Base-by-base conservation (phyloP, 805 yeast genomes). In the Yarrowia porcina region DNA sequence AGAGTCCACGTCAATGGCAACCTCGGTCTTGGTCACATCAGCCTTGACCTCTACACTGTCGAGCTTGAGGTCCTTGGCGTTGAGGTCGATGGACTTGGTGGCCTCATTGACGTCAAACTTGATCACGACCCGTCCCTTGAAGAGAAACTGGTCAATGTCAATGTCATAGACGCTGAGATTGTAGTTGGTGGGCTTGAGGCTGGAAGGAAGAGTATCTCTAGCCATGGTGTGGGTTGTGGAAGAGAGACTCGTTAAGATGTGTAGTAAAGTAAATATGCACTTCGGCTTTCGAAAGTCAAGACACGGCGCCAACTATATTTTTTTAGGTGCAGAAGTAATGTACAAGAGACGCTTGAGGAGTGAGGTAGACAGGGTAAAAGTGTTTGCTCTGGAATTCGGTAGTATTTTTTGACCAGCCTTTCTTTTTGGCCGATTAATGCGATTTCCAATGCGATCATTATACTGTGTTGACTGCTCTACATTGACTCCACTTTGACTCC, bases 171-270 rank as follows among this genome's bases (percentile, higher is more conserved):
- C 76, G 20, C 84, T 80, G 39, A 94, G 72, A 63, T 85, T 82
- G 72, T 94, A 93, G 75, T 88, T 89, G 36, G 76, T 68, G 32
- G 99, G 98, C 64, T 80, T 81, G 64, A 91, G 87, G 63, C 80
- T 77, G 61, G 77, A 77, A 67, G 90, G 96, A 65, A 85, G 82
- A 2, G 84, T 80, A 65, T 75, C 74, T 42, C 80, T 74, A 39
- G 68, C 30, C 67, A 65, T 66, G 27, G 52, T 64, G 30, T 10
- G 12, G 36, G 12, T 39, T 18, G 52, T 30, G 12, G n/a, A 18
- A 27, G 50, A 27, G 50, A 18, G 30, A 30, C 33, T 28, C 30
- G 52, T n/a, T 27, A n/a, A 9, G 35, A 11, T 25, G 17, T 6
- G 30, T n/a, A 23, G 15, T 25, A 11, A 12, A 17, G 15, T 3